Conservation (phyloP, 495 filamentous ascomycete species). For the Neurospora pannonica region DNA sequence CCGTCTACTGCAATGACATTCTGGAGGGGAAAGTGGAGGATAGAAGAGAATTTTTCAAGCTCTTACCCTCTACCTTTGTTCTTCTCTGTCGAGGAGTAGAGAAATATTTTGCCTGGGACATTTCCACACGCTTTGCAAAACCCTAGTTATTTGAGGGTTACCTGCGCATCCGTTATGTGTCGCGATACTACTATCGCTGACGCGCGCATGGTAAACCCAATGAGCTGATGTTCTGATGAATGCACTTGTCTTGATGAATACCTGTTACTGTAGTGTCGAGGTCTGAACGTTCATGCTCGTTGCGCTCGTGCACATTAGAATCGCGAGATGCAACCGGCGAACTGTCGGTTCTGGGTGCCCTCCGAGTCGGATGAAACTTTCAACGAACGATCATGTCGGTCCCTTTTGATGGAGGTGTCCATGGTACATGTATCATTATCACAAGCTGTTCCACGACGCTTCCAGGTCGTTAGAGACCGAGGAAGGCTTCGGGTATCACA, state of each 20-base stretch:
- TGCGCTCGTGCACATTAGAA: background rate
- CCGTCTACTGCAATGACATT: conserved; percentile 46
- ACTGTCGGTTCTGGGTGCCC: background rate
- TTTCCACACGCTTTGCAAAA: background rate
- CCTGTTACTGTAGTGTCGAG: background rate
- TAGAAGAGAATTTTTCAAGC: conserved; percentile 42
- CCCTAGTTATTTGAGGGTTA: background rate
- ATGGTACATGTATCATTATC: background rate
- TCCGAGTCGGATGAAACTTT: background rate
- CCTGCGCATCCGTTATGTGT: background rate
- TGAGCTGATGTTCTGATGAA: background rate
- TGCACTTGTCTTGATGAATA: background rate
- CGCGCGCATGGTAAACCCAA: background rate
- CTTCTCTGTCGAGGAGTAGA: conserved; percentile 29
- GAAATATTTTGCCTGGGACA: conserved; percentile 40
- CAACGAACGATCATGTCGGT: background rate
- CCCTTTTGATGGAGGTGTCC: background rate
- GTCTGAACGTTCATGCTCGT: background rate
- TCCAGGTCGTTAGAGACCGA: background rate
- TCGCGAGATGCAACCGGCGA: background rate
- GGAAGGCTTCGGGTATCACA: background rate
- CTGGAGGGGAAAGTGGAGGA: conserved; percentile 74
- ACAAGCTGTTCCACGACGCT: background rate
- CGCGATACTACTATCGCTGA: background rate
- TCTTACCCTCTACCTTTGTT: conserved; percentile 42